Percentiles rank a stretch among this genome's conserved stretches.
Evolutionary conservation across 148 eudicot species (phyloP).

Genomic region (Heliamphora exappendiculata): DNA sequence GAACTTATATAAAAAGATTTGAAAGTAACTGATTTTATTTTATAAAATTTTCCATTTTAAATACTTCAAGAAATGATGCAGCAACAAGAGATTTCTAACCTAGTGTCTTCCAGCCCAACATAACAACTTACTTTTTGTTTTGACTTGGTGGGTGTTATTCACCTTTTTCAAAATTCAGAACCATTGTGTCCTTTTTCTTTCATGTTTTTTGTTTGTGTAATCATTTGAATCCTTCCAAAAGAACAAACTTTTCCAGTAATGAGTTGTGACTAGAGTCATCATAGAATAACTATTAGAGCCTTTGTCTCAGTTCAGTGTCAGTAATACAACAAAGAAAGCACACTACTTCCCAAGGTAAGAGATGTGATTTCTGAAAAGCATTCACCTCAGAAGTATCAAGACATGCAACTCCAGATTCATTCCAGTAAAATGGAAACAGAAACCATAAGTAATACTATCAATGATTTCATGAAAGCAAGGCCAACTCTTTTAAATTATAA

Average conservation of each 20-base stretch:
- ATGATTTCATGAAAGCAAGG: background rate
- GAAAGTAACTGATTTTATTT: too few species aligned
- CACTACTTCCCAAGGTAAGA: background rate
- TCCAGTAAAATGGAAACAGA: background rate
- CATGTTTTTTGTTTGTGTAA: background rate
- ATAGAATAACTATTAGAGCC: background rate
- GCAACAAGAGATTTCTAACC: background rate
- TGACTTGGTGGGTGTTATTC: background rate
- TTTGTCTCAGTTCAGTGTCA: too few species aligned
- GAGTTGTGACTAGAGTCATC: background rate
- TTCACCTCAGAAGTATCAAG: background rate
- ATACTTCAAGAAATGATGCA: background rate
- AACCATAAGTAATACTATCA: background rate
- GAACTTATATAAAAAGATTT: too few species aligned
- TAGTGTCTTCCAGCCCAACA: background rate
- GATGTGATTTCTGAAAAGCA: background rate
- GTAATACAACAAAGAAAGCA: background rate
- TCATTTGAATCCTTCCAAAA: background rate
- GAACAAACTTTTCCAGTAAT: background rate
- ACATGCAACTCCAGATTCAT: background rate
- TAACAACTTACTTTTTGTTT: background rate
- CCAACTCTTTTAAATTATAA: background rate
- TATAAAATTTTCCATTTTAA: too few species aligned
- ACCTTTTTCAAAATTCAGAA: background rate
- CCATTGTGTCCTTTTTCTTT: too few species aligned